A percentile compares a stretch with the other conserved stretches of the same genome.
phyloP scores from a whole-genome alignment of 345 rosid species.

The Corchorus capsularis region DNA sequence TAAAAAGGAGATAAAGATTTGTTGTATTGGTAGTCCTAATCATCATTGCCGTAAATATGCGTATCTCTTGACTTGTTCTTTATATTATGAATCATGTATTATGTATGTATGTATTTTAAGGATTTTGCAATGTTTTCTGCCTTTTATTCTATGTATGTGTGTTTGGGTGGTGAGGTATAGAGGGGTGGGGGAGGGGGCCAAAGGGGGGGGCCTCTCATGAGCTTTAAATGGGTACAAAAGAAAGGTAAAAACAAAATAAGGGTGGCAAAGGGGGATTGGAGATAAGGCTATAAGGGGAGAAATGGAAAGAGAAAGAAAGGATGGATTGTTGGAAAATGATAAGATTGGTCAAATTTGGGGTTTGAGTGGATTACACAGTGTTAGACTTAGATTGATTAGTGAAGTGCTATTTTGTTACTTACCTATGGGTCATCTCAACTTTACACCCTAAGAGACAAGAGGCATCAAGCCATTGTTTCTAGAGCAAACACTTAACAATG shows the following conservation, averaged over 20 bases:
- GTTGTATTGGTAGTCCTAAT: constrained; percentile 28
- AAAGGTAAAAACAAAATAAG: neutral
- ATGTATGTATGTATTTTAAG: neutral
- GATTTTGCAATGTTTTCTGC: neutral
- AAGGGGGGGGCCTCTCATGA: neutral
- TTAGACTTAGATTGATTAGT: neutral
- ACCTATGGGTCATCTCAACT: neutral
- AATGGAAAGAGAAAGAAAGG: neutral
- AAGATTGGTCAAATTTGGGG: constrained; percentile 10
- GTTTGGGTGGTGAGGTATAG: neutral
- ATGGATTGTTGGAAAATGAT: neutral
- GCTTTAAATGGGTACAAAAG: neutral
- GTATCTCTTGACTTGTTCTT: constrained; percentile 26
- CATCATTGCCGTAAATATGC: constrained; percentile 35
- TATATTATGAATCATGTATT: too few species aligned
- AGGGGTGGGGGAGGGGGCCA: neutral
- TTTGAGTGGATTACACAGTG: neutral
- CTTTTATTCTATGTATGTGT: neutral
- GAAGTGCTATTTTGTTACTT: constrained; percentile 4
- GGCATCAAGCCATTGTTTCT: neutral
- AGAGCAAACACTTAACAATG: neutral
- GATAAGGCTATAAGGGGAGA: neutral
- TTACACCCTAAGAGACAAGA: neutral
- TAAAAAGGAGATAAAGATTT: neutral
- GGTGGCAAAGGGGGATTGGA: neutral